Evolutionary conservation across 2,329 filamentous ascomycete genomes (phyloP), one percentile per base, ranked within the genome.

Genomic region (Paramyrothecium sp.): DNA sequence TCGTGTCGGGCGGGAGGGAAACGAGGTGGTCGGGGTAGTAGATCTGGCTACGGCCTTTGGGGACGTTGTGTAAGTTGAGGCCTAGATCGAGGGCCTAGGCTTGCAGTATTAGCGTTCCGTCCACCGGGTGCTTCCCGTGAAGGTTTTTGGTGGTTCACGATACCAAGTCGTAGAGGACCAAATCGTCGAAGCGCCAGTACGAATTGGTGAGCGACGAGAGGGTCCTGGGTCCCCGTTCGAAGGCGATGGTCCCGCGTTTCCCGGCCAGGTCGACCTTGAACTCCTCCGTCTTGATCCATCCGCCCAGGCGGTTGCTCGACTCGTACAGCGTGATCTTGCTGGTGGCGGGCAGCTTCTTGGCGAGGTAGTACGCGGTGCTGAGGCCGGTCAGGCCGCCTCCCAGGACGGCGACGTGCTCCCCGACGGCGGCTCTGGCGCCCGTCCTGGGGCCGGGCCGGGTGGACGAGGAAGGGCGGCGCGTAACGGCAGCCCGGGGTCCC

Each of bases 351-450:
- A 90, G 81, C 65, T 87, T 79, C 63, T 85, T 84, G 13, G 87
- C 80, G 49, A 97, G 79, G 71, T 91, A 92, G 77, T 91, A 91
- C 30, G 92, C 91, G 44, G 87, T 82, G 38, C 89, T 84, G 51
- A 97, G 82, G 53, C 92, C 92, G 2, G 91, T 95, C 69, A 97
- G 87, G 46, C 92, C 92, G 59, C 88, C 91, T 54, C 92, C 92
- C 30, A 96, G 73, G 54, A 96, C 80, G 22, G 89, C 91, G 56
- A 91, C 38, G n/a, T 19, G 76, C 20, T 72, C 65, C 19, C 64
- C 64, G 23, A 66, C 62, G n/a, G 58, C 60, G 16, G 62, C 50
- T 47, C 58, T 51, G 4, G 67, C 65, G n/a, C 57, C 57, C 53
- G 60, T 65, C 21, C 51, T 54, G 13, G 64, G 56, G 41, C 58